A percentile compares a stretch with the other conserved stretches of the same genome.
These are phyloP conservation scores for Coelastrella sp. DNA, from an alignment of 139 green algal species.

Conservation along the genomic window DNA sequence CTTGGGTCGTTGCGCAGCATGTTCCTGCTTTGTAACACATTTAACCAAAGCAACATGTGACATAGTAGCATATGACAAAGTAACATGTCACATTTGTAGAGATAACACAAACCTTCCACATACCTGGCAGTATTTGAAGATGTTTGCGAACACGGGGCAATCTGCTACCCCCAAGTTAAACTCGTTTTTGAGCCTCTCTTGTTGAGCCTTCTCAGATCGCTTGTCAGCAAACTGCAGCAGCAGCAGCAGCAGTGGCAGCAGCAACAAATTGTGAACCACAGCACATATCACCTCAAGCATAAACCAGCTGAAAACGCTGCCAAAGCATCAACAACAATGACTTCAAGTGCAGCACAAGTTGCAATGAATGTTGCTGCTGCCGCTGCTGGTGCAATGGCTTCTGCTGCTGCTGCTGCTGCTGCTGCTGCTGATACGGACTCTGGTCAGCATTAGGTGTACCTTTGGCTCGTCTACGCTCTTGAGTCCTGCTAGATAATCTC, in stretches of 20 bases:
- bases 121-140: conserved; percentile 95
- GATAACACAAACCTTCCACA: background rate
- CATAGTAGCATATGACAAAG: background rate
- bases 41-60: too few species aligned
- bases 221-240: background rate
- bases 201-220: background rate
- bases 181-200: conserved; percentile 4
- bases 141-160: conserved; percentile 95
- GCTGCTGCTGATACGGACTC: background rate
- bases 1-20: too few species aligned
- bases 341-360: too few species aligned
- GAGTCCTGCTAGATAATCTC: conserved; percentile 96
- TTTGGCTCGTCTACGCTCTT: conserved; percentile 58
- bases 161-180: conserved; percentile 66
- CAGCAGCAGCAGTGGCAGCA: background rate
- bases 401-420: background rate
- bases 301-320: background rate
- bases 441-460: background rate
- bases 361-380: background rate
- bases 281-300: background rate
- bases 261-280: background rate
- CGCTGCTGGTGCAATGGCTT: background rate
- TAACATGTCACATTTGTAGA: too few species aligned
- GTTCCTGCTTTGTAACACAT: too few species aligned
- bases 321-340: background rate